Percentiles rank a stretch among this genome's conserved stretches.
Conservation (phyloP, 2,329 filamentous ascomycete genomes). For the Ploettnerulaceae sp. region DNA sequence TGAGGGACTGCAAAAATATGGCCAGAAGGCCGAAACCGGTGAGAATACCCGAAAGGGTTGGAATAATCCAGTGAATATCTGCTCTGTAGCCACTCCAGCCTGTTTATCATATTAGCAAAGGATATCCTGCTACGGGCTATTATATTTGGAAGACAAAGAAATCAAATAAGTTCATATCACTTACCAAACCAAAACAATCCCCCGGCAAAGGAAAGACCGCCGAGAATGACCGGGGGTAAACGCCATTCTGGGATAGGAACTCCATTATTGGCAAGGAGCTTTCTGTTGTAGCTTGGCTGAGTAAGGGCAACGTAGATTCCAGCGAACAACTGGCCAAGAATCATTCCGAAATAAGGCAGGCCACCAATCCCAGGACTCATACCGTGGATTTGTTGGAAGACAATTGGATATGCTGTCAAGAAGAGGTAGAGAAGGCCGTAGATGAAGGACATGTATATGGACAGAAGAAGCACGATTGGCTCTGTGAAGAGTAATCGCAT, state of each 20-base stretch:
- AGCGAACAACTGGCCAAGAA: conserved; percentile 65
- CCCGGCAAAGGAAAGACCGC: conserved; percentile 54
- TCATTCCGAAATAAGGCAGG: conserved; percentile 82
- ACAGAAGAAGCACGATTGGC: conserved; percentile 63
- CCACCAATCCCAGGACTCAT: conserved; percentile 67
- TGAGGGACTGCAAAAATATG: conserved; percentile 76
- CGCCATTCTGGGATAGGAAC: conserved; percentile 63
- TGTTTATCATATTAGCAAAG: neutral
- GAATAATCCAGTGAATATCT: conserved; percentile 58
- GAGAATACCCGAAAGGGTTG: conserved; percentile 55
- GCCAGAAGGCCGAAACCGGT: conserved; percentile 75
- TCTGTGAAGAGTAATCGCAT: conserved; percentile 54
- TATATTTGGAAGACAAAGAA: neutral
- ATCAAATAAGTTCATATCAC: conserved; percentile 37
- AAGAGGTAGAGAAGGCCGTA: conserved; percentile 81
- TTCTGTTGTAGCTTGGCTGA: conserved; percentile 64
- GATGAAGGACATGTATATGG: conserved; percentile 70
- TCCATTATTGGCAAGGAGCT: conserved; percentile 62
- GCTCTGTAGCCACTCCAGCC: conserved; percentile 51
- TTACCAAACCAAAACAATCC: conserved; percentile 69
- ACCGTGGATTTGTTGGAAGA: conserved; percentile 69
- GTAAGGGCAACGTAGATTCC: conserved; percentile 58
- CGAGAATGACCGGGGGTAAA: conserved; percentile 55
- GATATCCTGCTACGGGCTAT: too few species aligned
- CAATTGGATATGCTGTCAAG: conserved; percentile 77